phyloP scores from a whole-genome alignment of 2,329 filamentous ascomycete genomes.

The Clarireedia sp. region DNA sequence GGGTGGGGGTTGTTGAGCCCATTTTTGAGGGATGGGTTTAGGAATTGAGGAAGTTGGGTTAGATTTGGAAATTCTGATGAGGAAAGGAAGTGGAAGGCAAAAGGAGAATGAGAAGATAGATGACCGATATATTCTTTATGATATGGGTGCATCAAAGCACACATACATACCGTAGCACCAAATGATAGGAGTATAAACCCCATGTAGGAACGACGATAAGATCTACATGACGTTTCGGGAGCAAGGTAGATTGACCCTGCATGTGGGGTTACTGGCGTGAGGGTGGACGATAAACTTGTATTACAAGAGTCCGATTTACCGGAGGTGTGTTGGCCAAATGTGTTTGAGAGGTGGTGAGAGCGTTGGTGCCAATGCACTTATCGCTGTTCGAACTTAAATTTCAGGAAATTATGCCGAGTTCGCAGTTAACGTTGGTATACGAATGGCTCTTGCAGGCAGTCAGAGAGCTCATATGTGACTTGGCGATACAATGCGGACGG shows the following conservation, averaged over 20 bases:
- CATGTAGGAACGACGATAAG: background rate
- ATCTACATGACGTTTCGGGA: background rate
- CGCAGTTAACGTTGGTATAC: too few relatives aligned
- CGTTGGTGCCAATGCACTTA: too few relatives aligned
- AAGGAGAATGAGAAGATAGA: too few relatives aligned
- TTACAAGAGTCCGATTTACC: too few relatives aligned
- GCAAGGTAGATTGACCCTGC: background rate
- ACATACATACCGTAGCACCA: background rate
- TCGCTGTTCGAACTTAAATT: too few relatives aligned
- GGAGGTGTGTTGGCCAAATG: too few relatives aligned
- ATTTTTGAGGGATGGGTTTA: background rate
- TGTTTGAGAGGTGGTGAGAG: too few relatives aligned
- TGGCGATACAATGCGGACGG: too few relatives aligned
- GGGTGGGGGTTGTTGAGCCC: conserved; percentile 9
- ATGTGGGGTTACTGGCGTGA: background rate
- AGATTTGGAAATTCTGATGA: background rate
- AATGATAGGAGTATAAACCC: background rate
- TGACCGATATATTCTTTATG: too few relatives aligned
- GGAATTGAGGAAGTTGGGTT: background rate
- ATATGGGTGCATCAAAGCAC: background rate
- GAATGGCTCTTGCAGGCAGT: too few relatives aligned
- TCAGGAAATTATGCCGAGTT: too few relatives aligned
- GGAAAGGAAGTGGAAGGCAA: background rate
- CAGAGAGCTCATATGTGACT: too few relatives aligned
- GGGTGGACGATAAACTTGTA: background rate